These are phyloP conservation scores for Raphanus raphanistrum DNA, from an alignment of 345 rosid species.

Conservation along the genomic window DNA sequence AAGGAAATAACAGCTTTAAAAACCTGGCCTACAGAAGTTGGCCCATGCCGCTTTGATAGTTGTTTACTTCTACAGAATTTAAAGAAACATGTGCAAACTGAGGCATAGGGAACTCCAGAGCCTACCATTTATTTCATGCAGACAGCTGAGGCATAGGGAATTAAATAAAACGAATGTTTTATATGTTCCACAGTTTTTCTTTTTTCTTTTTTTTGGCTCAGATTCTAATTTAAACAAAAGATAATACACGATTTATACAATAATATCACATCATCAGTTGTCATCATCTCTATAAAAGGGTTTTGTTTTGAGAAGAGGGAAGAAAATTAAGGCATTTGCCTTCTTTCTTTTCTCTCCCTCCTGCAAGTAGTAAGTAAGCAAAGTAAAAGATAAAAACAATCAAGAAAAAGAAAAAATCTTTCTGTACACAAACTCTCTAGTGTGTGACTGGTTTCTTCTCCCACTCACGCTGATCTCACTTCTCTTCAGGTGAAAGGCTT, in stretches of 20 bases:
- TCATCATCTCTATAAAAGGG: constrained; percentile 28
- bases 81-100: too few species aligned
- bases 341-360: background rate
- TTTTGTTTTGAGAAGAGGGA: constrained; percentile 13
- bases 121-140: too few species aligned
- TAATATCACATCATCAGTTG: constrained; percentile 20
- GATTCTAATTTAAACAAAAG: constrained; percentile 22
- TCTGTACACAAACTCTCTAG: constrained; percentile 35
- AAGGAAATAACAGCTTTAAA: too few species aligned
- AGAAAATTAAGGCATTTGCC: constrained; percentile 26
- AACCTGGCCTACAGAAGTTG: too few species aligned
- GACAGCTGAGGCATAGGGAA: too few species aligned
- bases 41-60: too few species aligned
- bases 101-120: too few species aligned
- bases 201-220: background rate
- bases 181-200: background rate
- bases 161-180: background rate
- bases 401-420: background rate
- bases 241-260: constrained; percentile 38
- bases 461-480: constrained; percentile 20
- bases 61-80: too few species aligned
- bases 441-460: constrained; percentile 15
- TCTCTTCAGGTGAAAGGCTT: constrained; percentile 15
- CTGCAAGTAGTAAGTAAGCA: constrained; percentile 1
- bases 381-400: constrained; percentile 27